Evolutionary conservation across 1,284 basidiomycete species (phyloP).

Genomic region (Apiotrichum porosum): DNA sequence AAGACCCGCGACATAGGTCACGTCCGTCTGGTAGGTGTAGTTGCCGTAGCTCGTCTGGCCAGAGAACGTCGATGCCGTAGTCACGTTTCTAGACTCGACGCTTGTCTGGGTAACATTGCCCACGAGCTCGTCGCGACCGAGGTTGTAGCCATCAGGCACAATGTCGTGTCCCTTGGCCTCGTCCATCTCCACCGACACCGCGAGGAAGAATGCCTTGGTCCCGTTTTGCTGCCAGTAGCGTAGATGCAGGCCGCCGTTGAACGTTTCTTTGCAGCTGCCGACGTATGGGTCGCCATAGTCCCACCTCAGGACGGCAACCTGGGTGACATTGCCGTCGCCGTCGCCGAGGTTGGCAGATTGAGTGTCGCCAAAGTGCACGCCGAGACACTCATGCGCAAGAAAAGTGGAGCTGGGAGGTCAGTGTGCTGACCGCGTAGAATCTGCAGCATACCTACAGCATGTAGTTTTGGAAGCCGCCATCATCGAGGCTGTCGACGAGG

Average conservation of each 20-base stretch:
- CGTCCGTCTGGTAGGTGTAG: constrained; percentile 67
- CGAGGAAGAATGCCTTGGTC: constrained; percentile 70
- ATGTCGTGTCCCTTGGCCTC: constrained; percentile 59
- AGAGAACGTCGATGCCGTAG: constrained; percentile 52
- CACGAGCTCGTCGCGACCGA: constrained; percentile 68
- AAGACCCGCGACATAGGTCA: constrained; percentile 63
- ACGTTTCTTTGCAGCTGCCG: constrained; percentile 77
- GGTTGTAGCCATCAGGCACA: constrained; percentile 58
- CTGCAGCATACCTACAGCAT: constrained; percentile 54
- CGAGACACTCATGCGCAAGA: constrained; percentile 66
- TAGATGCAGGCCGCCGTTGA: constrained; percentile 84
- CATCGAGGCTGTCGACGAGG: constrained; percentile 57
- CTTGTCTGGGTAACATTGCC: constrained; percentile 63
- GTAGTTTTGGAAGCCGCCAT: constrained; percentile 78
- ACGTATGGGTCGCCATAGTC: constrained; percentile 69
- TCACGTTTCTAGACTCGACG: constrained; percentile 57
- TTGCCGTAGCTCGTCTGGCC: constrained; percentile 14
- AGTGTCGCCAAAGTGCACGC: constrained; percentile 64
- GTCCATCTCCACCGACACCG: constrained; percentile 67
- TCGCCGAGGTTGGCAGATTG: constrained; percentile 82
- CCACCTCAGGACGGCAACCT: constrained; percentile 72
- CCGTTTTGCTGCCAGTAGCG: constrained; percentile 84
- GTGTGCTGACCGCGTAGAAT: no score
- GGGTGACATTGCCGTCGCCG: constrained; percentile 66
- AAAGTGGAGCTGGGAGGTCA: constrained; percentile 24